Base-by-base conservation (phyloP, 768 basidiomycete genomes). In the Lactarius quietus region DNA sequence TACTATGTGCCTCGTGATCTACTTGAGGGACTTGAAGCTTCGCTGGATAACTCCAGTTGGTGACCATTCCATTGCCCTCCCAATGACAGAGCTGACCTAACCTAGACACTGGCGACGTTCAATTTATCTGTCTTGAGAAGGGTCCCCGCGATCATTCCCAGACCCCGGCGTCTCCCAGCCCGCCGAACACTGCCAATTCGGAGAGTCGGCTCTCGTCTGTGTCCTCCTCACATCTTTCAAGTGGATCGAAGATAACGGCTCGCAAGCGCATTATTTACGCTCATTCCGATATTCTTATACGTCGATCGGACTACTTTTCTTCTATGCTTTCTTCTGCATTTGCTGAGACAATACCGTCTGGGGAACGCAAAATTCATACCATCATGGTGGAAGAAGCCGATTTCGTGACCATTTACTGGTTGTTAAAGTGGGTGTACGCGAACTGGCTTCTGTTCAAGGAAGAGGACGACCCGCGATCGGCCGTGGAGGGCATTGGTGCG, bases 361-460 rank as follows among this genome's bases (percentile, higher is more conserved):
- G 81, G 28, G 83, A 85, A 69, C 77, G 86, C 64, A 85, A 87
- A 70, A 68, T 85, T 0, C 83, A 85, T 72, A 87, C 84, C 1
- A 75, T 92, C 57, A 78, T 88, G n/a, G 86, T 92, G 8, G 86
- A 91, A 68, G 90, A 92, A 73, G 88, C 88, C 8, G 88, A 89
- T 64, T 92, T 87, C 67, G 82, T 85, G 63, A 91, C 89, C 0
- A 81, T 91, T 5, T 91, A 89, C 72, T 92, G 90, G 90, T 73
- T 91, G 31, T 75, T 92, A 39, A 89, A 89, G 72, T 90, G 82
- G 74, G 84, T 88, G 62, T 92, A 92, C 68, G 85, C 85, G 8
- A 88, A 90, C 72, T 89, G 87, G 85, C 76, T 90, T 1, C 76
- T 84, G 23, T 92, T 92, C 77, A 82, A 83, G 64, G 82, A 86